Conservation (phyloP, 2,329 filamentous ascomycete genomes). For the Monosporascus cannonballus region DNA sequence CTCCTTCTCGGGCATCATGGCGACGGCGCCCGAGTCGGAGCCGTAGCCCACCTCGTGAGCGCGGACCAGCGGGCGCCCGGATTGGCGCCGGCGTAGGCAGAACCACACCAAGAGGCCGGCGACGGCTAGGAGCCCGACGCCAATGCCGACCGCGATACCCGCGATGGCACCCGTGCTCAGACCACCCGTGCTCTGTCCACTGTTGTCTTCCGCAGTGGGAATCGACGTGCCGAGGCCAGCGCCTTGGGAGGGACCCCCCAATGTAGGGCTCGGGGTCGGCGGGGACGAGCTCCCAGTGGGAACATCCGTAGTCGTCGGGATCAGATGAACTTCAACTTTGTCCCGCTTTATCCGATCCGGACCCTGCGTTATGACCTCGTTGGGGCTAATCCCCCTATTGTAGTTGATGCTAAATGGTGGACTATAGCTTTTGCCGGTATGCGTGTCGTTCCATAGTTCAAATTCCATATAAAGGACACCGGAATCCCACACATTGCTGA, state of each 20-base stretch:
- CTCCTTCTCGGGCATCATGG: conserved; percentile 43
- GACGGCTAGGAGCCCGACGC: conserved; percentile 29
- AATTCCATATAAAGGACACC: not conserved
- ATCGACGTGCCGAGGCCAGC: too few relatives aligned
- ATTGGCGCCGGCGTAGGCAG: conserved; percentile 32
- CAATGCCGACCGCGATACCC: conserved; percentile 19
- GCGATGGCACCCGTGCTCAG: conserved; percentile 20
- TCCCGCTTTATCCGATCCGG: too few relatives aligned
- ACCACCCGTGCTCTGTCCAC: conserved; percentile 1
- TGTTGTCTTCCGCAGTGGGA: not conserved
- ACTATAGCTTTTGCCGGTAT: not conserved
- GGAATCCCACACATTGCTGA: not conserved
- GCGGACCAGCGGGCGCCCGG: conserved; percentile 9
- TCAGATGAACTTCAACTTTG: conserved; percentile 5
- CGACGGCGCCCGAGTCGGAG: conserved; percentile 22
- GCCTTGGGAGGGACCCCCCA: too few relatives aligned
- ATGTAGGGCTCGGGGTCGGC: too few relatives aligned
- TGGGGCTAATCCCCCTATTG: fast-evolving
- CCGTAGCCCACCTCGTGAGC: conserved; percentile 14
- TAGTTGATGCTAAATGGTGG: not conserved
- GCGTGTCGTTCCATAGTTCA: not conserved
- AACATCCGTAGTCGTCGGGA: not conserved
- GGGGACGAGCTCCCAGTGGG: too few relatives aligned
- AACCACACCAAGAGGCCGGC: conserved; percentile 36
- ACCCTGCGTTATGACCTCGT: fast-evolving